Base-by-base conservation (phyloP, 2,329 filamentous ascomycete genomes). In the Aspergillus uvarum region DNA sequence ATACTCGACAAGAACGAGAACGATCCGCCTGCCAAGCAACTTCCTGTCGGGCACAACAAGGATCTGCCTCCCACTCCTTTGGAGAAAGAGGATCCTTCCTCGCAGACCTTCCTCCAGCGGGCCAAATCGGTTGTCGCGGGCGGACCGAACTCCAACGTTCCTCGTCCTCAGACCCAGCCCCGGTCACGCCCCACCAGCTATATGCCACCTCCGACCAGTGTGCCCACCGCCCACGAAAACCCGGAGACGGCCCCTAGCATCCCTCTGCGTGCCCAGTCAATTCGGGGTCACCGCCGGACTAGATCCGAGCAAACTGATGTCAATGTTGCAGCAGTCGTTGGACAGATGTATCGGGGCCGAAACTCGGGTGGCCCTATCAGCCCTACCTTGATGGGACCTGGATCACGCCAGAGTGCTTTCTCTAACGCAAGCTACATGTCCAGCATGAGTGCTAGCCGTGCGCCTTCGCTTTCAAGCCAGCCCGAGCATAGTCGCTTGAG, bases 311-410 rank as follows among this genome's bases (percentile, higher is more conserved):
- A 80, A 63, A 69, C 75, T 11, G 75, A 76, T 59, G 69, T 73
- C 50, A 71, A 77, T 55, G 87, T 87, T 19, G 89, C 90, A 7
- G 86, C 84, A 61, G 85, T 96, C 31, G 89, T 96, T 52, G 91
- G 91, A 68, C 92, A 93, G 75, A 96, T 96, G 90, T 96, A 96
- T 79, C 89, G 88, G 70, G 89, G 89, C 14, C 85, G 76, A 21
- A 75, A 76, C 51, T 78, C 78, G 6, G 74, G 76, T 14, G 84
- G 89, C 22, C 82, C 72, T 54, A 79, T 79, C 81, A 86, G 74
- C 78, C 86, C 68, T 78, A 88, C 75, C 19, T 59, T 73, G 4
- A 72, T 78, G 64, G 74, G 74, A 7, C 74, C 74, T 38, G 74
- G 73, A n/a, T 76, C 74, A 4, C 74, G 75, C 7, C 75, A 78